phyloP scores from a whole-genome alignment of 352 stramenopile genomes.

The Globisporangium abappressorium region DNA sequence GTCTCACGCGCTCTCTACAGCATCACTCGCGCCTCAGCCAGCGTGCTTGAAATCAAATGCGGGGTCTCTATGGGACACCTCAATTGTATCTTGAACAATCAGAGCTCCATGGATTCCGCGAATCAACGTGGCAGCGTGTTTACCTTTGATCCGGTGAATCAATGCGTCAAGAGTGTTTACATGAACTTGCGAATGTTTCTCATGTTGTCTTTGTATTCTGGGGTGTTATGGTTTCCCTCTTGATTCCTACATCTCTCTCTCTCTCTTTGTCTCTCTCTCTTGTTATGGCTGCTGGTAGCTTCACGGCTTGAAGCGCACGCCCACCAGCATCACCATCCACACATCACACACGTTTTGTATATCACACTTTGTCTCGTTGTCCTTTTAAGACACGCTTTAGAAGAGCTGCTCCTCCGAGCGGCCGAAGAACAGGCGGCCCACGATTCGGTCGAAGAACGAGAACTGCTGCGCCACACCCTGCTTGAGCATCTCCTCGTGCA shows the following conservation, averaged over 20 bases:
- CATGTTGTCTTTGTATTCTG: not conserved
- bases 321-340: not conserved
- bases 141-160: not conserved
- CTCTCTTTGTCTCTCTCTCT: too few species aligned
- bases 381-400: slow-evolving; percentile 21
- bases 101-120: not conserved
- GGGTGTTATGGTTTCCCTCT: not conserved
- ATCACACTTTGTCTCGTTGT: not conserved
- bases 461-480: slow-evolving; percentile 39
- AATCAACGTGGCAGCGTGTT: not conserved
- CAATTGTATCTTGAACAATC: too few species aligned
- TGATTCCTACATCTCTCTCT: not conserved
- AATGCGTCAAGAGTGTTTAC: not conserved
- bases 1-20: not conserved
- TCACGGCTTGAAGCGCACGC: too few species aligned
- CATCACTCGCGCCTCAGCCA: not conserved
- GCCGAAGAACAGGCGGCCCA: slow-evolving; percentile 75
- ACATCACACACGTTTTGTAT: not conserved
- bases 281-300: too few species aligned
- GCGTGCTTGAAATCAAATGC: too few species aligned
- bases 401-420: slow-evolving; percentile 79
- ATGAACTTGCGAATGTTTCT: not conserved
- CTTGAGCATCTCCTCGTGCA: slow-evolving; percentile 60
- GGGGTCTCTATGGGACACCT: too few species aligned
- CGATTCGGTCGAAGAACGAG: slow-evolving; percentile 54